phyloP scores from a whole-genome alignment of 2,329 filamentous ascomycete genomes.

The Trichoderma afroharzianum region DNA sequence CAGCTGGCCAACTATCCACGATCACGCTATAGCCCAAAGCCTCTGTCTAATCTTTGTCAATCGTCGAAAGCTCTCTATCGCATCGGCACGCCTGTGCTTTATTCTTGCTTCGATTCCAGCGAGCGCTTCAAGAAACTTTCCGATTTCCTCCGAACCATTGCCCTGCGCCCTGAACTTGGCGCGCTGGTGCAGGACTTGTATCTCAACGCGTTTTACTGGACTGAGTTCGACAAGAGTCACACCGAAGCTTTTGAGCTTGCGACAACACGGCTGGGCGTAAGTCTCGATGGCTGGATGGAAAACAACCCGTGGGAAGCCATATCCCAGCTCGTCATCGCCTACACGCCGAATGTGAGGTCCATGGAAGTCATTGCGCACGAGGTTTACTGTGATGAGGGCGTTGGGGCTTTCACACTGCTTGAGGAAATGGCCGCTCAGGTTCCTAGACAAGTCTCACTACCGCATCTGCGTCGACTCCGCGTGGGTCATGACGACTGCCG shows the following conservation, averaged over 20 bases:
- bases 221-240: neutral
- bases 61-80: neutral
- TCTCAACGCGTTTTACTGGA: neutral
- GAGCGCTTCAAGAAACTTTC: neutral
- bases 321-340: neutral
- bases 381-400: neutral
- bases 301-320: neutral
- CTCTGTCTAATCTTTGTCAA: neutral
- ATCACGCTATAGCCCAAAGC: neutral
- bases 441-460: neutral
- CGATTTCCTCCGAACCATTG: neutral
- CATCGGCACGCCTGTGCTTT: neutral
- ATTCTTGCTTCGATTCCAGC: neutral
- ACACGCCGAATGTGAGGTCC: neutral
- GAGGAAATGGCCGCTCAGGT: neutral
- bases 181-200: neutral
- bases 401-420: neutral
- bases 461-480: neutral
- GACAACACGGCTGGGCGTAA: neutral
- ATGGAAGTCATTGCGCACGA: neutral
- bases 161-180: neutral
- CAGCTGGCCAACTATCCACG: neutral
- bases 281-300: neutral
- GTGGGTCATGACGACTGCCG: neutral
- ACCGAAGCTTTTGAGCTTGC: neutral